Percentiles rank a stretch among this genome's conserved stretches.
phyloP scores from a whole-genome alignment of 805 yeast species.

The Wickerhamomyces subpelliculosus region DNA sequence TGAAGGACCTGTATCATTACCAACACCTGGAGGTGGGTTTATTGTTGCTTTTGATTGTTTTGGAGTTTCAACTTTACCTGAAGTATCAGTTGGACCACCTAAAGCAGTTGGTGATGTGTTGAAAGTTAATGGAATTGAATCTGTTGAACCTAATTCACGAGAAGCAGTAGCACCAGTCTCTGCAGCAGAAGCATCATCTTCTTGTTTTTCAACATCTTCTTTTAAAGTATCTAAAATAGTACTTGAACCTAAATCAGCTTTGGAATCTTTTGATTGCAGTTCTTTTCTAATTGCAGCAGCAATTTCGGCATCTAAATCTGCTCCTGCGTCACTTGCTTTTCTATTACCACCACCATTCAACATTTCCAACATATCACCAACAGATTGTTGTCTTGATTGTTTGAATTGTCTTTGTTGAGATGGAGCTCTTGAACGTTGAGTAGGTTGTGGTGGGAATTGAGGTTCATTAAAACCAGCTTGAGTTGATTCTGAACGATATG shows the following conservation, averaged over 20 bases:
- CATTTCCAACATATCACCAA: not conserved
- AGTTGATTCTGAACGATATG: no score
- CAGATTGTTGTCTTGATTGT: not conserved
- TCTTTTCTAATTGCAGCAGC: conserved; percentile 1
- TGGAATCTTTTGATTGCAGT: not conserved
- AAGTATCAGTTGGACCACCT: conserved; percentile 2
- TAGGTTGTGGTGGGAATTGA: not conserved
- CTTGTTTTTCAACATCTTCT: not conserved
- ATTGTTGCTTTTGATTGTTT: conserved; percentile 1
- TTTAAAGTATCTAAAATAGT: not conserved
- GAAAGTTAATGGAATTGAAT: no score
- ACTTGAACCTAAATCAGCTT: not conserved
- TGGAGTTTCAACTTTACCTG: not conserved
- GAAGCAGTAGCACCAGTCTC: not conserved
- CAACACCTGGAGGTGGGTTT: no score
- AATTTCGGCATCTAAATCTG: not conserved
- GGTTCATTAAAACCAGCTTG: no score
- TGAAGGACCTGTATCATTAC: no score
- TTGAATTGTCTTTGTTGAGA: not conserved
- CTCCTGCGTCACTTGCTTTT: conserved; percentile 1
- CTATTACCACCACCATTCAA: not conserved
- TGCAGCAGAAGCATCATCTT: not conserved
- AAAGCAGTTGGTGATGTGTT: no score
- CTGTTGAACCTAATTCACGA: no score
- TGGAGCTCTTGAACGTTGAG: not conserved